Percentiles rank a stretch among this genome's conserved stretches.
phyloP scores from a whole-genome alignment of 768 basidiomycete species.

The Xerocomellus chrysenteron region DNA sequence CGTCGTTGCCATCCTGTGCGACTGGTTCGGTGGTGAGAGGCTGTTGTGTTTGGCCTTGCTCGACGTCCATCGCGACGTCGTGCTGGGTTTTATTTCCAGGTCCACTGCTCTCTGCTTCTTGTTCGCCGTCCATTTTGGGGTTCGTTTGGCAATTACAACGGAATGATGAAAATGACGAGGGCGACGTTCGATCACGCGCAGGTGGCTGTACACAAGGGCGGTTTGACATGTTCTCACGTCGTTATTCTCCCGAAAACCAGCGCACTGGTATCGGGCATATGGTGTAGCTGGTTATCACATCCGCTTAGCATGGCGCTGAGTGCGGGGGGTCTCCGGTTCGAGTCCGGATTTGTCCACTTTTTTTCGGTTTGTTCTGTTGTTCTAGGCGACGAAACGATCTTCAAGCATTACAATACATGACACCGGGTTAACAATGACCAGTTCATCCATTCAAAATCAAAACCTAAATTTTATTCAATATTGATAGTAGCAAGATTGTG shows the following conservation, averaged over 20 bases:
- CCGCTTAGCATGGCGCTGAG: constrained; percentile 36
- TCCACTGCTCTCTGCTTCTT: constrained; percentile 4
- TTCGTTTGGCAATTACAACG: constrained; percentile 12
- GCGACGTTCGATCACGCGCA: constrained; percentile 23
- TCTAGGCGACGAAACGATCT: too few species aligned
- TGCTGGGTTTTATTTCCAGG: not conserved
- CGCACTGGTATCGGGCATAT: constrained; percentile 31
- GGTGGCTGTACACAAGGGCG: constrained; percentile 21
- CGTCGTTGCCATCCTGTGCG: constrained; percentile 1
- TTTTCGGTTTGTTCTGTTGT: not conserved
- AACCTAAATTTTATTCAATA: not conserved
- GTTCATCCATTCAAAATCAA: too few species aligned
- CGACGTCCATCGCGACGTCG: constrained; percentile 24
- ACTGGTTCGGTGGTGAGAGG: not conserved
- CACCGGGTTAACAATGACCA: too few species aligned
- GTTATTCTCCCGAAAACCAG: not conserved
- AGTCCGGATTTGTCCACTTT: constrained; percentile 40
- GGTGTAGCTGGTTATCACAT: constrained; percentile 43
- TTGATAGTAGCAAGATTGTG: constrained; percentile 1
- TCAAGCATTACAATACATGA: too few species aligned
- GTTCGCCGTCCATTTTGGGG: constrained; percentile 25
- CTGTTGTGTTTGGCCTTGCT: constrained; percentile 10
- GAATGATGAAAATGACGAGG: constrained; percentile 29
- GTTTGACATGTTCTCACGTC: constrained; percentile 6
- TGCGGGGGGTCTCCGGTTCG: constrained; percentile 42